Evolutionary conservation across 2,329 filamentous ascomycete species (phyloP).

Genomic region (Botryotinia convoluta): DNA sequence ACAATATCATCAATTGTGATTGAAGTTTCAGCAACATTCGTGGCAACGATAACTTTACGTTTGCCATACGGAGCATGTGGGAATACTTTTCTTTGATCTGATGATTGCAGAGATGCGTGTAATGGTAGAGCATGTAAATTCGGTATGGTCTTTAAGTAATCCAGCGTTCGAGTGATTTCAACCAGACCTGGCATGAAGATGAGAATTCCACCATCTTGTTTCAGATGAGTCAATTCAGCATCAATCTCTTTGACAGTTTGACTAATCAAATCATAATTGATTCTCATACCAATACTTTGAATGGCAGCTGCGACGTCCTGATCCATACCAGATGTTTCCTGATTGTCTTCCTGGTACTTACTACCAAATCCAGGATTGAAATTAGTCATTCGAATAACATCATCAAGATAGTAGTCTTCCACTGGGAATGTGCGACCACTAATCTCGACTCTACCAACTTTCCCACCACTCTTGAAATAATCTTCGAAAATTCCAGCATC

Average conservation of each 20-base stretch:
- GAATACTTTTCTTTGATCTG: constrained; percentile 87
- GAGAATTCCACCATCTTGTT: constrained; percentile 81
- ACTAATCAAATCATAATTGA: constrained; percentile 86
- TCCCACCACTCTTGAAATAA: constrained; percentile 73
- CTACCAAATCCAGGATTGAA: constrained; percentile 53
- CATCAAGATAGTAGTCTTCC: constrained; percentile 84
- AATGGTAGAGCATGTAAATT: constrained; percentile 78
- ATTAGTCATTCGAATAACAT: constrained; percentile 76
- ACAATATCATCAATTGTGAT: constrained; percentile 98
- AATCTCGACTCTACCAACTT: constrained; percentile 81
- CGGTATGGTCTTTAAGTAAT: constrained; percentile 61
- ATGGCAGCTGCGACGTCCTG: constrained; percentile 67
- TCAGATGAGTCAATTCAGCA: constrained; percentile 60
- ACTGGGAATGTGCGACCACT: constrained; percentile 87
- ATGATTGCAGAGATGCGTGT: constrained; percentile 86
- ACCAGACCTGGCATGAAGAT: constrained; percentile 91
- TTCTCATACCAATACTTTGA: constrained; percentile 71
- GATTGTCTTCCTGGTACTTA: constrained; percentile 41
- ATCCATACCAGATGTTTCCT: constrained; percentile 48
- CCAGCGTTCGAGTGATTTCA: constrained; percentile 83
- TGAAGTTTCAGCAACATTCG: constrained; percentile 96
- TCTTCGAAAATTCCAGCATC: constrained; percentile 81
- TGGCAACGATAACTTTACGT: constrained; percentile 89
- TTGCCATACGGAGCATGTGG: constrained; percentile 70
- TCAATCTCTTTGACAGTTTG: constrained; percentile 82